These are phyloP conservation scores for Corymbia calophylla DNA, from an alignment of 441 rosid genomes.

Conservation along the genomic window DNA sequence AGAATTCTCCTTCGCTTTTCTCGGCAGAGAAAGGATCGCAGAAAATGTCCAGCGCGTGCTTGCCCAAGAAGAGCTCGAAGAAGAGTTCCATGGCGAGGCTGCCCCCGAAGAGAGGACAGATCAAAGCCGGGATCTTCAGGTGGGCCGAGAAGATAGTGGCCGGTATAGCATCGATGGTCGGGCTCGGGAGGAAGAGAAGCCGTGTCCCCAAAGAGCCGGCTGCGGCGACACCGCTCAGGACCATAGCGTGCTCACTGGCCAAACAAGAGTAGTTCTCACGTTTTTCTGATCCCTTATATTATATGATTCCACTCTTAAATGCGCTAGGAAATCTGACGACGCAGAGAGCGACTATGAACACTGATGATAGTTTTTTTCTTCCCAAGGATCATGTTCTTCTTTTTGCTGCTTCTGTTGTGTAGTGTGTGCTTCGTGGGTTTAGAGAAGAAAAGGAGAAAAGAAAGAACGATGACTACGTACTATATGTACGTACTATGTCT, in stretches of 20 bases:
- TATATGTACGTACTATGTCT: too few species aligned
- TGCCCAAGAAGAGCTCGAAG: background rate
- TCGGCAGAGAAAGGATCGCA: background rate
- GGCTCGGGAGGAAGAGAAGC: background rate
- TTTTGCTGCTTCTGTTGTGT: background rate
- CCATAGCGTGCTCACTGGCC: background rate
- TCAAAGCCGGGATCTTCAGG: background rate
- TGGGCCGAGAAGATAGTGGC: background rate
- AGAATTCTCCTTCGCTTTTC: background rate
- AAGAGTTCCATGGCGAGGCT: background rate
- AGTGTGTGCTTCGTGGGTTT: background rate
- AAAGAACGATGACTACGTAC: background rate
- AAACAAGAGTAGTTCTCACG: background rate
- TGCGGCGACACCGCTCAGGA: background rate
- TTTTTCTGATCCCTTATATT: background rate
- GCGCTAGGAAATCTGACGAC: background rate
- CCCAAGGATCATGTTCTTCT: background rate
- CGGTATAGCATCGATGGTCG: background rate
- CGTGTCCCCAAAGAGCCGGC: background rate
- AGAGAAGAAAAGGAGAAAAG: background rate
- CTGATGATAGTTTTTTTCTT: background rate
- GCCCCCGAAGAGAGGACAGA: conserved; percentile 17
- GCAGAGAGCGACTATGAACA: background rate
- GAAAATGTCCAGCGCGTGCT: background rate
- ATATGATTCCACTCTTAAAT: background rate